Conservation (phyloP, 2,329 filamentous ascomycete genomes). For the Cytospora mali region DNA sequence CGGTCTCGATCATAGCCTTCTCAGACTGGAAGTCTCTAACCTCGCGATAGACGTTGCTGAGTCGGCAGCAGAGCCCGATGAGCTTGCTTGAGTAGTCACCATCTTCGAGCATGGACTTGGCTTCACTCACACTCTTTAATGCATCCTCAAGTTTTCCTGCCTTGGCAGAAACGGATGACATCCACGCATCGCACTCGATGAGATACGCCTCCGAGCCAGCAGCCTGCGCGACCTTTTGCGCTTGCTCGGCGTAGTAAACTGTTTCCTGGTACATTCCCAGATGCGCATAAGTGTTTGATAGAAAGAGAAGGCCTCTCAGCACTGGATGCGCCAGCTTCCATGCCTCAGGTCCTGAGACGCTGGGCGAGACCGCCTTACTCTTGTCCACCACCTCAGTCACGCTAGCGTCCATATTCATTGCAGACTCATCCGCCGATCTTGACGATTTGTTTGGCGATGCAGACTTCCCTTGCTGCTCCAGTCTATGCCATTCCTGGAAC, state of each 20-base stretch:
- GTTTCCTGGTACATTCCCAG: constrained; percentile 88
- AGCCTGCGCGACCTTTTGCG: constrained; percentile 73
- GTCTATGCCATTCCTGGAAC: constrained; percentile 57
- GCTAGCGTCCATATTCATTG: constrained; percentile 13
- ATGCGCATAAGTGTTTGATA: constrained; percentile 79
- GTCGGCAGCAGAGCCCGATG: constrained; percentile 54
- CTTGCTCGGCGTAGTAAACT: constrained; percentile 83
- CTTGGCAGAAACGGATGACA: constrained; percentile 57
- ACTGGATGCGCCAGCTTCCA: constrained; percentile 80
- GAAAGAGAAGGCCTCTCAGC: constrained; percentile 69
- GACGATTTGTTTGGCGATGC: constrained; percentile 33
- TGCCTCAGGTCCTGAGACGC: constrained; percentile 64
- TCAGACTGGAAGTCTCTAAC: constrained; percentile 50
- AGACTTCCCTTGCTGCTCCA: constrained; percentile 47
- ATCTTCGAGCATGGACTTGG: constrained; percentile 53
- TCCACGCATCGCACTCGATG: constrained; percentile 57
- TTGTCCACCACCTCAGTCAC: constrained; percentile 31
- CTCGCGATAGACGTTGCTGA: constrained; percentile 59
- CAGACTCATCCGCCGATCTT: constrained; percentile 16
- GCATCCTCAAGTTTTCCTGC: constrained; percentile 64
- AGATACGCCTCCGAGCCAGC: constrained; percentile 63
- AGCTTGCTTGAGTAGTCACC: constrained; percentile 48
- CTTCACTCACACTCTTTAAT: constrained; percentile 55
- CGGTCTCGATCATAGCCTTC: constrained; percentile 47
- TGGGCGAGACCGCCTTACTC: constrained; percentile 30